Conservation (phyloP, 1,284 basidiomycete species). For the Uromyces viciae-fabae region DNA sequence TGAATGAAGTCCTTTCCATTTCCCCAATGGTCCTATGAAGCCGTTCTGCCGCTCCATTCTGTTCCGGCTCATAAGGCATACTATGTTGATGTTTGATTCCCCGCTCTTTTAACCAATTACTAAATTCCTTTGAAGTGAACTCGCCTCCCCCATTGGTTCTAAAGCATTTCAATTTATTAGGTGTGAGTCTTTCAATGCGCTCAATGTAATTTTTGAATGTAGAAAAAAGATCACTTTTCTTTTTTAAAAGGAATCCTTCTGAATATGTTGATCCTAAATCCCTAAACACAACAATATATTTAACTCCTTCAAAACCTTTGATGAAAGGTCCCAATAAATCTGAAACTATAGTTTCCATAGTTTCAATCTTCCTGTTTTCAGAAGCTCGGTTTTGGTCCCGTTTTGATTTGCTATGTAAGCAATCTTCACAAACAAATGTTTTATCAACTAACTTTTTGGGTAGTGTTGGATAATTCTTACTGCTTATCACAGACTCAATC, state of each 20-base stretch:
- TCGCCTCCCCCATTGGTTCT: conserved; percentile 15
- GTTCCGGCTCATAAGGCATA: conserved; percentile 34
- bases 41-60: conserved; percentile 44
- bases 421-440: too few relatives aligned
- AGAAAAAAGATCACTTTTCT: background rate
- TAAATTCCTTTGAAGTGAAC: background rate
- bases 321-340: conserved; percentile 26
- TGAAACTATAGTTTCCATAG: conserved; percentile 2
- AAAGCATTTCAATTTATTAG: conserved; percentile 10
- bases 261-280: conserved; percentile 9
- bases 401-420: too few relatives aligned
- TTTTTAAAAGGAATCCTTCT: background rate
- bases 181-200: background rate
- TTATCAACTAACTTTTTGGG: too few relatives aligned
- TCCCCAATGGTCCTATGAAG: conserved; percentile 15
- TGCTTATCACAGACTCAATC: background rate
- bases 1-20: conserved; percentile 14
- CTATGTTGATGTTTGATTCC: conserved; percentile 29
- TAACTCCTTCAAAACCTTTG: background rate
- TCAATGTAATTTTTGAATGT: background rate
- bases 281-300: background rate
- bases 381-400: background rate
- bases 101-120: background rate
- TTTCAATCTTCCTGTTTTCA: background rate
- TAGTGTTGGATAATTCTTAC: too few relatives aligned